These are phyloP conservation scores for Hypericum perforatum DNA, from an alignment of 345 rosid genomes.

Conservation along the genomic window DNA sequence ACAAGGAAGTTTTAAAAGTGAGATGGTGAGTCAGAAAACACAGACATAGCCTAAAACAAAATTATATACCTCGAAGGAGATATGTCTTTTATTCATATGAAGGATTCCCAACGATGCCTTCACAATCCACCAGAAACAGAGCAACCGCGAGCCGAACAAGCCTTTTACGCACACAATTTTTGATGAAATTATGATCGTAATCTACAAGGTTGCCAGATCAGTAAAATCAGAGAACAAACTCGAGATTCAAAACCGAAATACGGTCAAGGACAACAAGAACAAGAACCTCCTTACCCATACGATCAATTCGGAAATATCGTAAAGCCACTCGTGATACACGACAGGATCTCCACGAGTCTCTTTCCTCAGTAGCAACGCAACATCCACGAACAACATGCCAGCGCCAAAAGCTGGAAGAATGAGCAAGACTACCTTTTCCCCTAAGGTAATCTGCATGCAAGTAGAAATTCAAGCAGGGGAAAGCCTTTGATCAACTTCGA, in stretches of 20 bases:
- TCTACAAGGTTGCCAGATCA: constrained; percentile 28
- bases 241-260: constrained; percentile 4
- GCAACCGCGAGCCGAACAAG: constrained; percentile 30
- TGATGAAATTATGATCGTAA: constrained; percentile 29
- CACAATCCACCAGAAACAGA: constrained; percentile 71
- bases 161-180: constrained; percentile 24
- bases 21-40: background rate
- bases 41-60: background rate
- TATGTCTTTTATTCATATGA: constrained; percentile 34
- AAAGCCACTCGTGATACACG: constrained; percentile 41
- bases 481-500: background rate
- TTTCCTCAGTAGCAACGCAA: constrained; percentile 36
- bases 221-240: constrained; percentile 9
- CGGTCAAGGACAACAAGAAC: constrained; percentile 1
- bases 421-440: constrained; percentile 39
- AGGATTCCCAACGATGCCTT: constrained; percentile 37
- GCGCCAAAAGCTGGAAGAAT: constrained; percentile 51
- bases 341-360: constrained; percentile 28
- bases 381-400: constrained; percentile 47
- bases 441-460: constrained; percentile 30
- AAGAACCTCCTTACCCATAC: constrained; percentile 90
- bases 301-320: constrained; percentile 35
- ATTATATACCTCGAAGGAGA: constrained; percentile 26
- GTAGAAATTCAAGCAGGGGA: constrained; percentile 1
- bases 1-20: constrained; percentile 5